A percentile compares a stretch with the other conserved stretches of the same genome.
Conservation (phyloP, 495 filamentous ascomycete genomes). For the Lasiosphaeria ovina region DNA sequence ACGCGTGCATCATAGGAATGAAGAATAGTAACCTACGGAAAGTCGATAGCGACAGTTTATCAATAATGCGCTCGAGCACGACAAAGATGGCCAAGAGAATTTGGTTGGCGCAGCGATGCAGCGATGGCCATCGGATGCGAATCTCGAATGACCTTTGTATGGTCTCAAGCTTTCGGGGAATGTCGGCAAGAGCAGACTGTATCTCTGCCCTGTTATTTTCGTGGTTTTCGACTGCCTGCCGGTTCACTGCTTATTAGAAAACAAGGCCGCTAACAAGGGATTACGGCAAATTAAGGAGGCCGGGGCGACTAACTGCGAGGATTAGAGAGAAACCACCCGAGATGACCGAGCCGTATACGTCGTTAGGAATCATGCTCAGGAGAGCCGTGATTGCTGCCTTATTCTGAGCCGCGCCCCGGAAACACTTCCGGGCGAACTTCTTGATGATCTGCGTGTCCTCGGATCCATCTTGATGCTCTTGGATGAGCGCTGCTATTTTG, state of each 20-base stretch:
- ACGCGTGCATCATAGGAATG: background rate
- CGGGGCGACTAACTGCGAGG: slow-evolving; percentile 16
- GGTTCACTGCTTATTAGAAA: background rate
- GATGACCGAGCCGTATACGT: slow-evolving; percentile 21
- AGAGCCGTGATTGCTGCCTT: slow-evolving; percentile 5
- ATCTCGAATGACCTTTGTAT: slow-evolving; percentile 13
- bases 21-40: no score
- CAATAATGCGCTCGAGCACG: slow-evolving; percentile 19
- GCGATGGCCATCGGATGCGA: background rate
- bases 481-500: slow-evolving; percentile 3
- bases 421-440: slow-evolving; percentile 17
- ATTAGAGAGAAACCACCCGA: slow-evolving; percentile 21
- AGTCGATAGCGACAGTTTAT: no score
- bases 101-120: slow-evolving; percentile 11
- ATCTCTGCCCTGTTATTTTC: slow-evolving; percentile 11
- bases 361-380: slow-evolving; percentile 17
- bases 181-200: slow-evolving; percentile 14
- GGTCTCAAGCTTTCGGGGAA: slow-evolving; percentile 14
- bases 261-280: background rate
- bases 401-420: slow-evolving; percentile 10
- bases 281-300: background rate
- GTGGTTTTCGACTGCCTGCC: slow-evolving; percentile 17
- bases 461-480: slow-evolving; percentile 10
- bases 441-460: slow-evolving; percentile 3
- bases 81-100: slow-evolving; percentile 18